Base-by-base conservation (phyloP, 345 rosid genomes). In the Angophora floribunda region DNA sequence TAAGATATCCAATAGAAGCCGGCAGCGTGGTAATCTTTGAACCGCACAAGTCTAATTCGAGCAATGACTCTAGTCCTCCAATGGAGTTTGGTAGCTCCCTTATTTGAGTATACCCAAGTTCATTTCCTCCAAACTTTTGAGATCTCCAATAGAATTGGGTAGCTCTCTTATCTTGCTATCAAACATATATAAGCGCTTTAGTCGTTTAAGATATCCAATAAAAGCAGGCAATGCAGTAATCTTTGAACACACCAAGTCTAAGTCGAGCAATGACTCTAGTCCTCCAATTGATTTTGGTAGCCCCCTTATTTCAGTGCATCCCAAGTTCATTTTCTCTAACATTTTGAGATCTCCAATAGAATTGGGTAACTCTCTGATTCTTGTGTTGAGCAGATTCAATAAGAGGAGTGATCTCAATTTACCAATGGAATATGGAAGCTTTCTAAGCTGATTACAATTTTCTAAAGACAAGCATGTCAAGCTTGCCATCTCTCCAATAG, bases 31-130 rank as follows among this genome's bases (percentile, higher is more conserved):
- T 15, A 65, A 65, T 30, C 41, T 67, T 30, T 30, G 79, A 30
- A 3, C 0, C 0, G 1, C 4, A 15, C 44, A 65, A 30, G 78
- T 4, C 1, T 30, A 65, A 65, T 11, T 30, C 1, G 14, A 1
- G 41, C 41, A 67, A 67, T 32, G 79, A 67, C 17, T 67, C 79
- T 67, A 67, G 79, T 67, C 79, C 45, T 67, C 45, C 79, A 4
- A 15, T 67, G 44, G 79, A 2, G 0, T 30, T 32, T 32, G 45
- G 79, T 15, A 67, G 79, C 79, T 67, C 12, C 79, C 45, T 67
- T 30, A 67, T 7, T 15, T 15, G 22, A 24, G n/a, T 24, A n/a
- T 4, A 57, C 2, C 6, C 14, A 59, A 12, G 65, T 4, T 2
- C 65, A 59, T 59, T 59, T 24, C 6, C 65, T 59, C 6, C n/a